Evolutionary conservation across 768 basidiomycete genomes (phyloP), one percentile per base, ranked within the genome.

Genomic region (Kwoniella sp.): DNA sequence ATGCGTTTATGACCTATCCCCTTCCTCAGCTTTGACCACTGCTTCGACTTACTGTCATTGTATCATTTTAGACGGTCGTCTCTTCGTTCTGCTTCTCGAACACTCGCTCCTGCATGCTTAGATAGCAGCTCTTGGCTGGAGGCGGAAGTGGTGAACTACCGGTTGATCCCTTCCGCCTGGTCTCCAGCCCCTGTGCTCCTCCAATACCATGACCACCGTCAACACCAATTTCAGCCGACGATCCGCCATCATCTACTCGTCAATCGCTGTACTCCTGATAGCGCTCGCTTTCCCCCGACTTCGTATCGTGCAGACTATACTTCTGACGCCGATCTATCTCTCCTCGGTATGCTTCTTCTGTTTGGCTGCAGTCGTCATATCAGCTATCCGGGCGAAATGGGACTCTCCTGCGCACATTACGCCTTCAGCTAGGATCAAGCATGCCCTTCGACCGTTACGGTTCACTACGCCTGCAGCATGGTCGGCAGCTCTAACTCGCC

Each of bases 391-490:
- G 28, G 9, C 17, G 1, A 63, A 67, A n/a, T 29, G 29, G 17
- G 8, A 17, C 3, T 4, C 0, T 28, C n/a, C 54, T 8, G 31
- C 22, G 7, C 54, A 52, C 53, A 54, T 25, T 31, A 37, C n/a
- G n/a, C 47, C 52, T 47, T 23, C 28, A 2, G 57, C 52, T 48
- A 22, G 65, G 47, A 54, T 30, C 34, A 55, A 66, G 37, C 81
- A 83, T 62, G 87, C 88, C 0, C 88, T 91, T 20, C 86, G 87
- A 37, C 91, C 91, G 0, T 84, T 93, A 54, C 85, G 87, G 2
- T 95, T 96, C 83, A 91, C 92, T 3, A 92, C 92, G 2, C 91
- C 92, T 26, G 92, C 93, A 62, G 93, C 93, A 31, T 96, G 93
- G 93, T 91, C 93, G 74, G 92, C 89, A 0, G 90, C 92, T 53